Base-by-base conservation (phyloP, 371 early-diverging fungal species). In the Mucor mucedo region DNA sequence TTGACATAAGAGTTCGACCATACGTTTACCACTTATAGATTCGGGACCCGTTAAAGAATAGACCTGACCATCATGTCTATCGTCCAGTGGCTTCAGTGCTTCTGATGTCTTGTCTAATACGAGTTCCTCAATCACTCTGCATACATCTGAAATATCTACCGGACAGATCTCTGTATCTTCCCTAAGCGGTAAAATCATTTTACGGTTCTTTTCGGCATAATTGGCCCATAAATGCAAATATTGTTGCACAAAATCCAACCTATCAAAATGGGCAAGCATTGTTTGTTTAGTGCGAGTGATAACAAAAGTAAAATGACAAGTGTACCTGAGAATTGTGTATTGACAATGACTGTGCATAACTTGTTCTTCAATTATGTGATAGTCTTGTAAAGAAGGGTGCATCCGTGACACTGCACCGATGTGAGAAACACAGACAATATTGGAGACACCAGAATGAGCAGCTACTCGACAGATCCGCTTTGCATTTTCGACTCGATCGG, bases 161-260 rank as follows among this genome's bases (percentile, higher is more conserved):
- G 74, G 74, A 28, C 71, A 70, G 0, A 74, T 56, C 6, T 67
- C 57, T 2, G 50, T 62, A 30, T 68, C 60, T 27, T 55, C 65
- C 5, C 47, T 58, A 13, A 74, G n/a, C 14, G 71, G 71, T 45
- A 74, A 35, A 13, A 71, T 9, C 10, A 74, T 32, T 49, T 52
- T 48, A 4, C 65, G 61, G 30, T 70, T 32, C 40, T 65, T 65
- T 55, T 74, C 74, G n/a, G 68, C 63, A 63, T 68, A 59, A 41
- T 29, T 62, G 5, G 74, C 61, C 74, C 71, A 71, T n/a, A 74
- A 55, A 60, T 74, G 74, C 21, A 74, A 71, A 52, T 71, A 67
- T 55, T 74, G 74, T 44, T 78, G 70, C 14, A 82, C 56, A 68
- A 75, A 82, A 42, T 82, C 82, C 29, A 77, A 71, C 68, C 81